Percentiles rank a stretch among this genome's conserved stretches.
These are phyloP conservation scores for Lactarius trivialis DNA, from an alignment of 768 basidiomycete species.

Conservation along the genomic window DNA sequence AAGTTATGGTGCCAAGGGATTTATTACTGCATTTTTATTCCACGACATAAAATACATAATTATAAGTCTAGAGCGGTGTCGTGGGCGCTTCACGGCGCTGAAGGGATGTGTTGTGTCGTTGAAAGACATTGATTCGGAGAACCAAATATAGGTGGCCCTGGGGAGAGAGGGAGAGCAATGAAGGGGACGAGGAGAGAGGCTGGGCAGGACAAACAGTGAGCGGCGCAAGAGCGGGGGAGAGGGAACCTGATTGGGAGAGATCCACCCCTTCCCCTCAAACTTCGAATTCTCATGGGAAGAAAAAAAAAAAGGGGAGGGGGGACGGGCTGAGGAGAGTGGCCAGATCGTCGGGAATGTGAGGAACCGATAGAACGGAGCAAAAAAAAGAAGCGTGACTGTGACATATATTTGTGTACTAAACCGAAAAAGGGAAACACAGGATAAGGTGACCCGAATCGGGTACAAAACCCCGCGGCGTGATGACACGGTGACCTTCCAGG, in stretches of 20 bases:
- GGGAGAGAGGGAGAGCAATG: neutral
- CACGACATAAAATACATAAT: neutral
- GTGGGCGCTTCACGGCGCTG: neutral
- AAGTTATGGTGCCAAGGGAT: too few relatives aligned
- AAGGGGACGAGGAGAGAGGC: neutral
- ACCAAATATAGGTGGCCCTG: neutral
- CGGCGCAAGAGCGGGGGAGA: conserved; percentile 16
- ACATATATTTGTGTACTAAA: conserved; percentile 17
- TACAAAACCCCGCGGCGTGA: conserved; percentile 24
- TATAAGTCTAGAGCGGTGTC: neutral
- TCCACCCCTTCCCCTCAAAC: conserved; percentile 17
- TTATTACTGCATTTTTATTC: neutral
- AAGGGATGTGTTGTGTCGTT: neutral
- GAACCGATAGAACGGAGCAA: conserved; percentile 12
- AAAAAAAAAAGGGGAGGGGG: conserved; percentile 21
- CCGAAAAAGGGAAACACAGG: conserved; percentile 21
- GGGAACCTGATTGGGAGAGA: conserved; percentile 11
- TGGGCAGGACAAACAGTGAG: neutral
- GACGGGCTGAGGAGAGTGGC: conserved; percentile 18
- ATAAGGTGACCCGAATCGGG: conserved; percentile 22
- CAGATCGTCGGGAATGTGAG: conserved; percentile 12
- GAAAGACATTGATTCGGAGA: neutral
- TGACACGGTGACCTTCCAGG: conserved; percentile 23
- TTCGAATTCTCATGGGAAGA: conserved; percentile 25
- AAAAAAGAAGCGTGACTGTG: conserved; percentile 18